Percentiles rank a stretch among this genome's conserved stretches.
phyloP scores from a whole-genome alignment of 2,329 filamentous ascomycete genomes.

The Pyrenochaeta sp. region DNA sequence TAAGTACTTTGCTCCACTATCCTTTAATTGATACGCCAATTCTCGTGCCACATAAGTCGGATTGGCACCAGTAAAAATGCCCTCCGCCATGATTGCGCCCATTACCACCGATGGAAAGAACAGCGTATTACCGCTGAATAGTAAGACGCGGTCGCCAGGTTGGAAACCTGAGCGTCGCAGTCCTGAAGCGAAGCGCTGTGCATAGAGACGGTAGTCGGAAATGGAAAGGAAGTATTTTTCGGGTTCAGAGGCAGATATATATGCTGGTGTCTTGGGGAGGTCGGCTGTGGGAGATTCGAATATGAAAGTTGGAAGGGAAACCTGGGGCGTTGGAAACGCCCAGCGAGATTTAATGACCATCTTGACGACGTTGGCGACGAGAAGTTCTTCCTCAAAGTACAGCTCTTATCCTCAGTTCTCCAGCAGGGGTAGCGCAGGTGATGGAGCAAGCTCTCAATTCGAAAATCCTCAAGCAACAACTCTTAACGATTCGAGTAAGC shows the following conservation, averaged over 20 bases:
- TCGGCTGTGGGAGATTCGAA: slow-evolving; percentile 60
- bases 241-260: slow-evolving; percentile 72
- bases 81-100: slow-evolving; percentile 79
- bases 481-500: not conserved
- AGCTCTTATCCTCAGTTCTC: not conserved
- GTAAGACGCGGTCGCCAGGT: slow-evolving; percentile 72
- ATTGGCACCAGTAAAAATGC: slow-evolving; percentile 80
- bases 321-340: slow-evolving; percentile 56
- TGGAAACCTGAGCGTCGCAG: slow-evolving; percentile 70
- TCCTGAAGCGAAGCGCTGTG: slow-evolving; percentile 76
- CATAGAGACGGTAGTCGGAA: slow-evolving; percentile 71
- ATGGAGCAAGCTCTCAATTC: not conserved
- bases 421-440: not conserved
- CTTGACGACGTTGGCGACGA: not conserved
- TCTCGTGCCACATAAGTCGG: slow-evolving; percentile 73
- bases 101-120: slow-evolving; percentile 76
- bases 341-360: slow-evolving; percentile 65
- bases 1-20: slow-evolving; percentile 73
- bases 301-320: slow-evolving; percentile 57
- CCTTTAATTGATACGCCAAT: slow-evolving; percentile 76
- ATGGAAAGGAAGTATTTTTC: slow-evolving; percentile 73
- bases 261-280: slow-evolving; percentile 57
- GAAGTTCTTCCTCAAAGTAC: not conserved
- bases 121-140: slow-evolving; percentile 77
- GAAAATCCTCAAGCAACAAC: not conserved